Base-by-base conservation (phyloP, 2,329 filamentous ascomycete genomes). In the Microdochium paspali region DNA sequence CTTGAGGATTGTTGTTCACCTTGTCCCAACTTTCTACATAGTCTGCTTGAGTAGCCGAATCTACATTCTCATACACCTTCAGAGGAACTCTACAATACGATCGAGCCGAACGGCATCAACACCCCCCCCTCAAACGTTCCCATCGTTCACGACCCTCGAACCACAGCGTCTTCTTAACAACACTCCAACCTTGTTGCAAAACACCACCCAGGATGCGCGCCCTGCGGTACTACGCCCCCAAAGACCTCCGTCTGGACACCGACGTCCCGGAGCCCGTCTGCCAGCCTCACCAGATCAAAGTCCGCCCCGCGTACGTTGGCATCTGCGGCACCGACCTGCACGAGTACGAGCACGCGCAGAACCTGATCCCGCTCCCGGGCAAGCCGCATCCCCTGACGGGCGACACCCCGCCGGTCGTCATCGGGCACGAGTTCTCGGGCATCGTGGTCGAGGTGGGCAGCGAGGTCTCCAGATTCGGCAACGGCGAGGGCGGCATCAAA, bases 391-490 rank as follows among this genome's bases (percentile, higher is more conserved):
- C 72, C 2, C 61, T 84, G 21, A 84, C 80, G 0, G 66, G 71
- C 26, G 76, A 77, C 48, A 68, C 66, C 1, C 69, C 79, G 30
- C 82, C 80, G 3, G 69, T 84, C 10, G 80, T 72, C 0, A 66
- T 85, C 10, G 82, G 82, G 24, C 82, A 85, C 56, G 82, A 85
- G 57, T 81, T 85, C 60, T 76, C 72, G 3, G 82, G 81, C 10
- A 70, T 72, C 2, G 66, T 85, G 26, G 68, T 72, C 10, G 77
- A 82, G 53, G 63, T 84, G n/a, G 80, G 80, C 0, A 56, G 66
- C 0, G 69, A 64, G 1, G 72, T 80, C 2, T 24, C 20, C 20
- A 61, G 56, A 0, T 21, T 18, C 12, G 35, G 35, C 35, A 40
- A 40, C 35, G 35, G 35, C 15, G 31, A n/a, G 13, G 35, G 18